Conservation (phyloP, 2,329 filamentous ascomycete genomes). For the Cladosporium sp. region DNA sequence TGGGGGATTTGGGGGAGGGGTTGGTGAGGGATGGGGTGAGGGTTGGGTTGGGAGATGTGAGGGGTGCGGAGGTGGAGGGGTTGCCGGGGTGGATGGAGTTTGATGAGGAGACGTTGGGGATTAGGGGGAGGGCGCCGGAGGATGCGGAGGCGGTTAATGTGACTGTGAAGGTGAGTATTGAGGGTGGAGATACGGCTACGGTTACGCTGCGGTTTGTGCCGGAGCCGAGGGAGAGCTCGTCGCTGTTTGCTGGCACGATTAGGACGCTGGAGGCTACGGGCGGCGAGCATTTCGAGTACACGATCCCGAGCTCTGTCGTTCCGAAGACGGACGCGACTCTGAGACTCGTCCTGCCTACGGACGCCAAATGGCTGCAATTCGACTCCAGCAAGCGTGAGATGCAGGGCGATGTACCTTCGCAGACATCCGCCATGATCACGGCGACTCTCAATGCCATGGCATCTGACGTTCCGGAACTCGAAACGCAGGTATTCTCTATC, state of each 20-base stretch:
- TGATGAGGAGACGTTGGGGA: constrained; percentile 52
- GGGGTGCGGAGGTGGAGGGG: constrained; percentile 43
- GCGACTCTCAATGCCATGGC: constrained; percentile 40
- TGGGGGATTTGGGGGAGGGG: constrained; percentile 27
- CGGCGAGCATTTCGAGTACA: constrained; percentile 45
- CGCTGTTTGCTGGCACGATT: constrained; percentile 39
- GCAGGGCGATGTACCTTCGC: constrained; percentile 43
- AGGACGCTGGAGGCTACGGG: constrained; percentile 42
- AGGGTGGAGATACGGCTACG: constrained; percentile 53
- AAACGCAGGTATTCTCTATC: constrained; percentile 42
- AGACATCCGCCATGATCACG: constrained; percentile 33
- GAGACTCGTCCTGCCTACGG: constrained; percentile 38
- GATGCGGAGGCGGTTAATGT: constrained; percentile 56
- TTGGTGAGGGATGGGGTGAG: constrained; percentile 34
- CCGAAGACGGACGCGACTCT: constrained; percentile 36
- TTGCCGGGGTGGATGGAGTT: constrained; percentile 66
- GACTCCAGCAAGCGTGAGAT: constrained; percentile 40
- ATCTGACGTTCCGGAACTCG: constrained; percentile 19
- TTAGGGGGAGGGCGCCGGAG: constrained; percentile 60
- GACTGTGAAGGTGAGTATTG: constrained; percentile 53
- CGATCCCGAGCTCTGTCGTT: constrained; percentile 41
- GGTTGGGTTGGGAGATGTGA: constrained; percentile 24
- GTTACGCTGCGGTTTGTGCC: constrained; percentile 47
- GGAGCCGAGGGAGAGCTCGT: constrained; percentile 23
- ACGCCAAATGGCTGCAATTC: constrained; percentile 46